Percentiles rank a stretch among this genome's conserved stretches.
Conservation (phyloP, 75 land plant genomes). For the Selaginella moellendorffii region DNA sequence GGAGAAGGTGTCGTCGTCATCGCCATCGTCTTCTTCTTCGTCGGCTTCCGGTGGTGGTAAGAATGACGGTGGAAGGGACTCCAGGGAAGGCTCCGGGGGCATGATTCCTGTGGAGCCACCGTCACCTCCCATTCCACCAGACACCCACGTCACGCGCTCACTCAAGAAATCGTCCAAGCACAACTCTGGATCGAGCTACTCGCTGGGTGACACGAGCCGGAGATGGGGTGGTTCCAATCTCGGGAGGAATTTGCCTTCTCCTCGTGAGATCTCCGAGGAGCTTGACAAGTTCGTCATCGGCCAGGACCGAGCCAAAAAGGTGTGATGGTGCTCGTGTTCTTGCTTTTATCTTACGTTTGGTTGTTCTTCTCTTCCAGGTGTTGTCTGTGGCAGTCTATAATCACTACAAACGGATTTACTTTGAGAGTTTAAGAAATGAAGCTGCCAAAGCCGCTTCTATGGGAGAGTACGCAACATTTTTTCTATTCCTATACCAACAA, state of each 20-base stretch:
- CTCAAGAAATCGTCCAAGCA: neutral
- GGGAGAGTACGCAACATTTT: neutral
- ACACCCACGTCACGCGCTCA: neutral
- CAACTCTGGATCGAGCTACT: too few relatives aligned
- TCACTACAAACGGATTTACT: constrained; percentile 79
- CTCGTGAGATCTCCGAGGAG: constrained; percentile 50
- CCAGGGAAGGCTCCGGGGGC: neutral
- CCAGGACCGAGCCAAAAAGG: constrained; percentile 77
- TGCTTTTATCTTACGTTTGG: neutral
- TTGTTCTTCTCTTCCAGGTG: constrained; percentile 30
- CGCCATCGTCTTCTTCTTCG: too few relatives aligned
- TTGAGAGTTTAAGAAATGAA: constrained; percentile 37
- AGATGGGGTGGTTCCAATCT: constrained; percentile 56
- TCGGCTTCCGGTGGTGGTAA: too few relatives aligned
- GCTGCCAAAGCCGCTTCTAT: neutral
- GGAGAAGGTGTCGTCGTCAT: neutral
- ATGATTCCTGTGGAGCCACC: neutral
- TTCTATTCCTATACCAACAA: neutral
- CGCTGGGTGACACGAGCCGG: neutral
- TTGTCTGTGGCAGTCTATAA: constrained; percentile 87
- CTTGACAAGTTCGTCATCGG: constrained; percentile 81
- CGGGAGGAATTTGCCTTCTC: constrained; percentile 66
- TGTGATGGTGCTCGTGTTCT: neutral
- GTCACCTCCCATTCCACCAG: neutral
- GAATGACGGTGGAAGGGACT: neutral